Conservation (phyloP, 805 yeast genomes). For the Metschnikowia amazonensis region DNA sequence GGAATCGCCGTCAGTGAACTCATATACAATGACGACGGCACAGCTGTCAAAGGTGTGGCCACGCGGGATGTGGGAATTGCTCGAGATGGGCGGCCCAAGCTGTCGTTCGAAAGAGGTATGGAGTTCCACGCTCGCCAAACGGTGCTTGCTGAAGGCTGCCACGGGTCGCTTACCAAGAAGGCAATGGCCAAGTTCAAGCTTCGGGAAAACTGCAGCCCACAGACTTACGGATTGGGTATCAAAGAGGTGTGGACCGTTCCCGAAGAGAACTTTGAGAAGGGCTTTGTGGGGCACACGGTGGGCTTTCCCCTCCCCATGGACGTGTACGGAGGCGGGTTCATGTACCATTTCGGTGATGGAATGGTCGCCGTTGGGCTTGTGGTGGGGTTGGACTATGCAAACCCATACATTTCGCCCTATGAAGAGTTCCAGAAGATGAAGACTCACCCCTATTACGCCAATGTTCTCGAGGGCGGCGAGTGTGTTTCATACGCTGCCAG, state of each 20-base stretch:
- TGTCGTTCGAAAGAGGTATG: constrained; percentile 92
- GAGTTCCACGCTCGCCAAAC: constrained; percentile 90
- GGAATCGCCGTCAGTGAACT: constrained; percentile 83
- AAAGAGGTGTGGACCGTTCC: constrained; percentile 97
- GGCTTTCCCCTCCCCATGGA: constrained; percentile 78
- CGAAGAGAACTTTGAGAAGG: constrained; percentile 75
- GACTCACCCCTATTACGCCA: constrained; percentile 77
- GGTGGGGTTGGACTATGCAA: constrained; percentile 87
- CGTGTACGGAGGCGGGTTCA: constrained; percentile 95
- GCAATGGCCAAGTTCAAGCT: constrained; percentile 65
- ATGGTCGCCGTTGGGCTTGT: constrained; percentile 92
- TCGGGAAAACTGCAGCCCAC: constrained; percentile 62
- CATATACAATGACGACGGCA: constrained; percentile 50
- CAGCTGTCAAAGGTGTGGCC: constrained; percentile 78
- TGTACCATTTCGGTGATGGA: constrained; percentile 94
- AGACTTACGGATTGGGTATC: constrained; percentile 93
- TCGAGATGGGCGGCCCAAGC: constrained; percentile 71
- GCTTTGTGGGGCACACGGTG: constrained; percentile 79
- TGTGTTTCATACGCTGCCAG: constrained; percentile 94
- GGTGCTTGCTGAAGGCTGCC: constrained; percentile 96
- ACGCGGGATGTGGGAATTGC: constrained; percentile 89
- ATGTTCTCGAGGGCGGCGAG: constrained; percentile 79
- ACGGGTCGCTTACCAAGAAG: constrained; percentile 85
- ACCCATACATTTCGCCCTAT: constrained; percentile 94
- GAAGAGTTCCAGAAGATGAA: constrained; percentile 95